Conservation (phyloP, 345 rosid genomes). For the Aquilaria yunnanensis region DNA sequence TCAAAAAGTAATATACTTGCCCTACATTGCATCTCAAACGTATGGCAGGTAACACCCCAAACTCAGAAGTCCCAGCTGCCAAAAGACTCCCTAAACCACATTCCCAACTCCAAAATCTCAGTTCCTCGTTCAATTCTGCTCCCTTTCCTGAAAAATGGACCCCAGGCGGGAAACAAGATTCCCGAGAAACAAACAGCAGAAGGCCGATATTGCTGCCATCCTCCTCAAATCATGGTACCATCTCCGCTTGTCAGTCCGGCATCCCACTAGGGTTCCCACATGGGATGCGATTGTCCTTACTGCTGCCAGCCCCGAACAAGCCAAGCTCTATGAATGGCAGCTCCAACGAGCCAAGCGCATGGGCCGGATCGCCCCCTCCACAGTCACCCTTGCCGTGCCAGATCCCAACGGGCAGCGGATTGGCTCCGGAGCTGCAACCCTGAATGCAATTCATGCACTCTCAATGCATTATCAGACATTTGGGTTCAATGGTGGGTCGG, state of each 20-base stretch:
- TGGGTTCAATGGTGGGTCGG: constrained; percentile 20
- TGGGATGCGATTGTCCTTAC: constrained; percentile 98
- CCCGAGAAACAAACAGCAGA: constrained; percentile 30
- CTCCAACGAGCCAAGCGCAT: constrained; percentile 74
- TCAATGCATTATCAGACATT: constrained; percentile 40
- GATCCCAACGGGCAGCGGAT: constrained; percentile 90
- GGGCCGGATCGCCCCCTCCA: constrained; percentile 75
- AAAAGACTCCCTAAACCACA: too few species aligned
- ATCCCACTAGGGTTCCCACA: constrained; percentile 81
- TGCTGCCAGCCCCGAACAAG: constrained; percentile 97
- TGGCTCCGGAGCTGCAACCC: constrained; percentile 97
- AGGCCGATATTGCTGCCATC: constrained; percentile 51
- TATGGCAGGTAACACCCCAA: too few species aligned
- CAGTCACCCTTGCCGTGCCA: constrained; percentile 83
- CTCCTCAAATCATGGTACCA: constrained; percentile 95
- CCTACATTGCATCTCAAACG: too few species aligned
- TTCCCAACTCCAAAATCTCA: too few species aligned
- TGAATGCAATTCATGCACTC: constrained; percentile 77
- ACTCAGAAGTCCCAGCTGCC: too few species aligned
- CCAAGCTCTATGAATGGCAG: constrained; percentile 88
- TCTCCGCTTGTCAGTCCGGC: constrained; percentile 79
- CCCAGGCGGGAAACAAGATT: constrained; percentile 8
- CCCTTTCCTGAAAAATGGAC: constrained; percentile 12
- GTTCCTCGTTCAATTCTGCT: neutral
- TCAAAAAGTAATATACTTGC: too few species aligned